phyloP scores from a whole-genome alignment of 2,329 filamentous ascomycete species.

The Ophiostoma populinum region DNA sequence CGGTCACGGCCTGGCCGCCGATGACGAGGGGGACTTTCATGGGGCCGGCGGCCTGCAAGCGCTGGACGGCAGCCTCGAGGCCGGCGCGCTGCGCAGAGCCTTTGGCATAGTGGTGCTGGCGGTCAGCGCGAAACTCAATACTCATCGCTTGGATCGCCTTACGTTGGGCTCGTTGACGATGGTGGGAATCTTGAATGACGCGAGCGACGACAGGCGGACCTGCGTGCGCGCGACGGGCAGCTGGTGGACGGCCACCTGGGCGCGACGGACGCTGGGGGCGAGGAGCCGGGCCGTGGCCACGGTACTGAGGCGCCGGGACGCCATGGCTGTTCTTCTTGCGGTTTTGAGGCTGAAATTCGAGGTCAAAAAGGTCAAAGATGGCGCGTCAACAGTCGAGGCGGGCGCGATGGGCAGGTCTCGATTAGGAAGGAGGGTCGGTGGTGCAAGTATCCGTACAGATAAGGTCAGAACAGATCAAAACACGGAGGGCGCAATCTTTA shows the following conservation, averaged over 20 bases:
- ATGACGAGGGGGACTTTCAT: constrained; percentile 70
- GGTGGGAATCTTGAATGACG: constrained; percentile 72
- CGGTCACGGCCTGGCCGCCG: constrained; percentile 62
- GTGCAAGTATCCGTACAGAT: too few species aligned
- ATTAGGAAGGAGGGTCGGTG: too few species aligned
- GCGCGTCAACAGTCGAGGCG: too few species aligned
- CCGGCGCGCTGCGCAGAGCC: constrained; percentile 63
- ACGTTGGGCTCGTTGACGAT: constrained; percentile 94
- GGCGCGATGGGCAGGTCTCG: too few species aligned
- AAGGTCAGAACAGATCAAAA: too few species aligned
- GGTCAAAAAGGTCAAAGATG: too few species aligned
- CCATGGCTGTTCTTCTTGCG: constrained; percentile 5
- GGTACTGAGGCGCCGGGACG: constrained; percentile 9
- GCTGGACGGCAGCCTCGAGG: constrained; percentile 56
- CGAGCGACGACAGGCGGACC: constrained; percentile 39
- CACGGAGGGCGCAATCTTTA: too few species aligned
- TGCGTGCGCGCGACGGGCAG: constrained; percentile 6
- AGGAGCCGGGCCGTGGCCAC: constrained; percentile 7
- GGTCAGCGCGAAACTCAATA: constrained; percentile 11
- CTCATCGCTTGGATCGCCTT: too few species aligned
- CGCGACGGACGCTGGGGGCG: constrained; percentile 4
- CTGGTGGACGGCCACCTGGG: constrained; percentile 1
- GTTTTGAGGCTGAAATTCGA: too few species aligned
- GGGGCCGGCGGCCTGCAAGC: constrained; percentile 49
- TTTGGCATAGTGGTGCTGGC: constrained; percentile 66